Percentiles rank a stretch among this genome's conserved stretches.
phyloP scores from a whole-genome alignment of 331 rosid species.

The Cydonia oblonga region DNA sequence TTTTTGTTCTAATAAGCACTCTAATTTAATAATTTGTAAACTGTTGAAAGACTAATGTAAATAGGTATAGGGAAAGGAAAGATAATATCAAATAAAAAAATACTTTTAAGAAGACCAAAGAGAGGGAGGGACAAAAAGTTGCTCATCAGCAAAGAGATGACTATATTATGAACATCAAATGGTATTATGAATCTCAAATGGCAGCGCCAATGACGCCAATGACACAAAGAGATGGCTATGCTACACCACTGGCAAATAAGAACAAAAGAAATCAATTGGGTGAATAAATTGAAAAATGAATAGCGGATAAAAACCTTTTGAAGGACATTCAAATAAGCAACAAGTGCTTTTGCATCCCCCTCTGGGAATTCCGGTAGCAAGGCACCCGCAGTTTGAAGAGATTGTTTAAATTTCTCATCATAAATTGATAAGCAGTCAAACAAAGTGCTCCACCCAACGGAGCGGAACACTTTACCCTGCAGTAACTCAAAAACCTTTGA shows the following conservation, averaged over 20 bases:
- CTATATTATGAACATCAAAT: neutral
- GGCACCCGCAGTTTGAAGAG: conserved; percentile 81
- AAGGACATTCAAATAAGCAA: conserved; percentile 82
- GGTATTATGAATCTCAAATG: neutral
- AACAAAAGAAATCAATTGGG: neutral
- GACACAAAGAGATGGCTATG: neutral
- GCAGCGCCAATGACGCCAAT: neutral
- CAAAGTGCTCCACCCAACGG: conserved; percentile 97
- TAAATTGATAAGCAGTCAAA: conserved; percentile 88
- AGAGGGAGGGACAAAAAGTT: neutral
- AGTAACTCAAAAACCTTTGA: conserved; percentile 88
- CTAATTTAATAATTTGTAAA: neutral
- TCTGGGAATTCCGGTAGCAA: conserved; percentile 80
- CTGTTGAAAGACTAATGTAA: neutral
- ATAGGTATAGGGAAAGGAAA: neutral
- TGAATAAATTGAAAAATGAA: neutral
- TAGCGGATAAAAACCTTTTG: conserved; percentile 44
- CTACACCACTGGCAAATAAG: neutral
- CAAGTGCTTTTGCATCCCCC: conserved; percentile 97
- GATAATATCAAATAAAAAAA: neutral
- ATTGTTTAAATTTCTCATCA: conserved; percentile 87
- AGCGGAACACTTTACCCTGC: conserved; percentile 88
- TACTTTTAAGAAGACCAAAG: neutral
- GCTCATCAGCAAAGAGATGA: neutral
- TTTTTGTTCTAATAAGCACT: neutral